These are phyloP conservation scores for Colletotrichum orbiculare DNA, from an alignment of 2,329 filamentous ascomycete genomes.

Conservation along the genomic window DNA sequence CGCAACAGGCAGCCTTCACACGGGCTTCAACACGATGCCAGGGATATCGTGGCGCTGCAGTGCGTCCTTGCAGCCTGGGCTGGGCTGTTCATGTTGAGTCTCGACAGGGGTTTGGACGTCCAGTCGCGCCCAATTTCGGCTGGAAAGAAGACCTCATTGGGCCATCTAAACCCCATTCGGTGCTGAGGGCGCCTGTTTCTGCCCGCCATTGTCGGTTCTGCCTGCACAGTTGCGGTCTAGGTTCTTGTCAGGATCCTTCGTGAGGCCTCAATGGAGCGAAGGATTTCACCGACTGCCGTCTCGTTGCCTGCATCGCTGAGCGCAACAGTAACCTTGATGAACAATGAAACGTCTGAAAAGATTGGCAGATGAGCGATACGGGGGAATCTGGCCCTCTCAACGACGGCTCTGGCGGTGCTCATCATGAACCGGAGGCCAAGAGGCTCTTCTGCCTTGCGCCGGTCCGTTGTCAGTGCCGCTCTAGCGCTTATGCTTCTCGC, in stretches of 20 bases:
- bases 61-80: neutral
- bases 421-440: neutral
- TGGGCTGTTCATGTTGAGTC: conserved; percentile 12
- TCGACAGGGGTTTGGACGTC: neutral
- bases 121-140: neutral
- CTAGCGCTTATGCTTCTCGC: neutral
- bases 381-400: neutral
- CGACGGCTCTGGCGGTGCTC: neutral
- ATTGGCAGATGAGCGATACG: conserved; percentile 17
- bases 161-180: no score
- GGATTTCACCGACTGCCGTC: neutral
- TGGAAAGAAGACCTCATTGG: no score
- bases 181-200: no score
- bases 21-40: neutral
- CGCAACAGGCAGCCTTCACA: neutral
- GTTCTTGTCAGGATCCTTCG: conserved; percentile 5
- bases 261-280: conserved; percentile 10
- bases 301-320: neutral
- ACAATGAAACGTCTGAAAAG: neutral
- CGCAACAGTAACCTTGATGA: neutral
- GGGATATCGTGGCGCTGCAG: conserved; percentile 2
- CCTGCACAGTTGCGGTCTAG: neutral
- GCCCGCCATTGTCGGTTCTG: neutral
- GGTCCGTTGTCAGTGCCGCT: neutral
- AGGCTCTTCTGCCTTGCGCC: conserved; percentile 17